Evolutionary conservation across 1,284 basidiomycete species (phyloP).

Genomic region (Schizophyllum commune): DNA sequence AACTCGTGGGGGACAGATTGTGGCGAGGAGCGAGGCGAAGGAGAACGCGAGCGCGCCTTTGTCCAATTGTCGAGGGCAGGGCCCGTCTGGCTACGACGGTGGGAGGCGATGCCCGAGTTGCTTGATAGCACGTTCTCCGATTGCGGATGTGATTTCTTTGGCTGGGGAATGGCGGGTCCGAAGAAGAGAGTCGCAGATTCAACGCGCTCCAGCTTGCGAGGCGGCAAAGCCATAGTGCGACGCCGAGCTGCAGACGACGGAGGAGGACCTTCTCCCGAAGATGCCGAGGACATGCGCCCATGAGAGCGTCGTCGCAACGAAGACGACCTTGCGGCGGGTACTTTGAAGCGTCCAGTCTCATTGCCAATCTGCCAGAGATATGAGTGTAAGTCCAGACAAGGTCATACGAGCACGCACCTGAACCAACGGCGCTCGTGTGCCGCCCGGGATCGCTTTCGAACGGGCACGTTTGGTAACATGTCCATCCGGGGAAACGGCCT

Average conservation of each 20-base stretch:
- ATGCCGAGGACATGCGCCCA: constrained; percentile 25
- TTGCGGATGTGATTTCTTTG: neutral
- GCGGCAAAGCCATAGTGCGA: constrained; percentile 24
- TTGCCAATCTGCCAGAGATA: neutral
- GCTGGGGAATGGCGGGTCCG: constrained; percentile 49
- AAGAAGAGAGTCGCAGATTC: constrained; percentile 67
- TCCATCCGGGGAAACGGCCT: constrained; percentile 64
- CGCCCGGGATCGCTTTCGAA: constrained; percentile 38
- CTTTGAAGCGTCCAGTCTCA: neutral
- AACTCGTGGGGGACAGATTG: constrained; percentile 18
- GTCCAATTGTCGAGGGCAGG: constrained; percentile 34
- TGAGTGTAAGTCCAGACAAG: constrained; percentile 2
- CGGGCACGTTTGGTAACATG: constrained; percentile 63
- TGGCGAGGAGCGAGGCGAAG: constrained; percentile 46
- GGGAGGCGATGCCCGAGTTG: constrained; percentile 20
- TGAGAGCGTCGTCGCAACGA: constrained; percentile 23
- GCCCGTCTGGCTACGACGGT: constrained; percentile 57
- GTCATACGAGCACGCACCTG: constrained; percentile 1
- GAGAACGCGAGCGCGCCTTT: constrained; percentile 27
- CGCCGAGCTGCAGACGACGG: constrained; percentile 42
- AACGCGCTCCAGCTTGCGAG: constrained; percentile 26
- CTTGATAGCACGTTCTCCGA: constrained; percentile 15
- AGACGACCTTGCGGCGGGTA: constrained; percentile 17
- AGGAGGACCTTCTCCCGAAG: constrained; percentile 30
- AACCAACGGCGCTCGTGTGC: constrained; percentile 8